A percentile compares a stretch with the other conserved stretches of the same genome.
These are phyloP conservation scores for Arthroderma uncinatum DNA, from an alignment of 2,329 filamentous ascomycete species.

Conservation along the genomic window DNA sequence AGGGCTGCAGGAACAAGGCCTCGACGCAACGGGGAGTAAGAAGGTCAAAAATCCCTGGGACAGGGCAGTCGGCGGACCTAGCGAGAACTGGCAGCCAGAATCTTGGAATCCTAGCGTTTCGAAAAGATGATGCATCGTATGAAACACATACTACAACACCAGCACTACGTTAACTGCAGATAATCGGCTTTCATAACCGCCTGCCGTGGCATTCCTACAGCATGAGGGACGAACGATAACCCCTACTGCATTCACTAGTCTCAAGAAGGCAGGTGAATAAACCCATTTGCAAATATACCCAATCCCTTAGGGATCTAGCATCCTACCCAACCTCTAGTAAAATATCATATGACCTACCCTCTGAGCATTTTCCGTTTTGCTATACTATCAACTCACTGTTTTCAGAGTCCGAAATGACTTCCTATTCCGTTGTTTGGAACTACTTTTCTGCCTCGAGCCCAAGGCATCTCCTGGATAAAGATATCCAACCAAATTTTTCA, in stretches of 20 bases:
- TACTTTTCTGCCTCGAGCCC: neutral
- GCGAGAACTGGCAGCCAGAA: constrained; percentile 57
- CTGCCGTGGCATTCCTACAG: too few relatives aligned
- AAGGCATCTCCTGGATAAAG: neutral
- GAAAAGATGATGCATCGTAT: constrained; percentile 27
- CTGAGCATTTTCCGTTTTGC: neutral
- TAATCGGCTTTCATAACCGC: neutral
- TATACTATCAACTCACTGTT: neutral
- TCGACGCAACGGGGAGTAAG: constrained; percentile 11
- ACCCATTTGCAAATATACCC: neutral
- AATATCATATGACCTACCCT: neutral
- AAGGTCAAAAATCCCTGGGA: constrained; percentile 45
- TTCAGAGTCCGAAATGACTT: neutral
- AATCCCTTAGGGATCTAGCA: neutral
- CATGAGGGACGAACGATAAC: neutral
- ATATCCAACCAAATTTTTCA: neutral
- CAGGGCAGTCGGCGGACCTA: constrained; percentile 41
- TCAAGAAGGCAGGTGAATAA: neutral
- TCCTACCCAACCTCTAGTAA: neutral
- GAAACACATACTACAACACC: neutral
- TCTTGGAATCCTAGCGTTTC: constrained; percentile 47
- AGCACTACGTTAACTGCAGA: neutral
- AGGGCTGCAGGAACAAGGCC: constrained; percentile 21
- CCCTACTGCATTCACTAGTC: neutral
- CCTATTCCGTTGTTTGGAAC: neutral